A percentile compares a stretch with the other conserved stretches of the same genome.
phyloP scores from a whole-genome alignment of 441 rosid genomes.

The Euphorbia corollata region DNA sequence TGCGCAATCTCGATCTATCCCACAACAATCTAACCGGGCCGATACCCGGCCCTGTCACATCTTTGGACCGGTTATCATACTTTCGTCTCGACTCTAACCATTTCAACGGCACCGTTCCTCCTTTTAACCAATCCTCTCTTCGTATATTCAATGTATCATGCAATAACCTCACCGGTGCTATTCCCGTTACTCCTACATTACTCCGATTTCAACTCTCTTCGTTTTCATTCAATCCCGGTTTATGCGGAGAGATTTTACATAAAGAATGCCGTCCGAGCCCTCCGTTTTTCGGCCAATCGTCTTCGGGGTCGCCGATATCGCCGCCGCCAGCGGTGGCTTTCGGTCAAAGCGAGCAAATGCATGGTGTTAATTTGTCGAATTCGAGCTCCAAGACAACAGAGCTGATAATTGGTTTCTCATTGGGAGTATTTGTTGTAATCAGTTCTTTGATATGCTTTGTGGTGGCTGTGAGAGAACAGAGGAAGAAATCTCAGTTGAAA shows the following conservation, averaged over 20 bases:
- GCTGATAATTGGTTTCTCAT: conserved; percentile 47
- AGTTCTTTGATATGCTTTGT: conserved; percentile 41
- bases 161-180: conserved; percentile 64
- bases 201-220: conserved; percentile 53
- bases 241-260: conserved; percentile 85
- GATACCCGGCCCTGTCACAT: conserved; percentile 39
- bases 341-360: conserved; percentile 48
- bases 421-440: conserved; percentile 42
- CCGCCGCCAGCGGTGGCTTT: conserved; percentile 38
- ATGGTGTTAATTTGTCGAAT: conserved; percentile 39
- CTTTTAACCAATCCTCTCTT: conserved; percentile 69
- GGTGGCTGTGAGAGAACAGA: conserved; percentile 40
- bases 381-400: conserved; percentile 34
- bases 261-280: conserved; percentile 56
- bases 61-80: conserved; percentile 40
- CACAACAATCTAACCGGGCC: conserved; percentile 49
- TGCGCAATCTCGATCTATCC: conserved; percentile 63
- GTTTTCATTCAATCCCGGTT: conserved; percentile 56
- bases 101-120: conserved; percentile 59
- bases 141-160: conserved; percentile 54
- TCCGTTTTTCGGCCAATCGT: conserved; percentile 52
- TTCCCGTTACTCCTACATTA: conserved; percentile 59
- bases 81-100: conserved; percentile 63
- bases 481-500: conserved; percentile 23
- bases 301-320: conserved; percentile 24